A percentile compares a stretch with the other conserved stretches of the same genome.
Evolutionary conservation across 371 early-diverging fungal genomes (phyloP).

Genomic region (Apophysomyces variabilis): DNA sequence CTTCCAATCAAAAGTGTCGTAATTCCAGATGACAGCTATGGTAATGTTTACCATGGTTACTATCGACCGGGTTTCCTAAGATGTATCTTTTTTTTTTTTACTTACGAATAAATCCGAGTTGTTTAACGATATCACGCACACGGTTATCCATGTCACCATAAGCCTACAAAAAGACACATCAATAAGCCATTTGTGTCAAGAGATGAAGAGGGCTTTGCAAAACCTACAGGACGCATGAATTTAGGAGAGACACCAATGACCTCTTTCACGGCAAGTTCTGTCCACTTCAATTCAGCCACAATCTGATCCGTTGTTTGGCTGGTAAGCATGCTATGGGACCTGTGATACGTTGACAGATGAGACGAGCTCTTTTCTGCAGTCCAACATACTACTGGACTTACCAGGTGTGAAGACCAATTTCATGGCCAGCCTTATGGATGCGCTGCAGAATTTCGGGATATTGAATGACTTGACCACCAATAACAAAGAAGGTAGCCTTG

Average conservation of each 20-base stretch:
- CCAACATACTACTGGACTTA: conserved; percentile 20
- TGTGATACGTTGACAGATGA: not conserved
- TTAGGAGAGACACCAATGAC: conserved; percentile 49
- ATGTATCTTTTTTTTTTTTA: not conserved
- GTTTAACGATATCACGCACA: conserved; percentile 51
- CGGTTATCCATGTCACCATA: conserved; percentile 63
- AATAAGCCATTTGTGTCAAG: not conserved
- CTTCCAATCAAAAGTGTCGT: conserved; percentile 28
- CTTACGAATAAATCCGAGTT: conserved; percentile 46
- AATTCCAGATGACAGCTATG: conserved; percentile 24
- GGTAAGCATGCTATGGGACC: conserved; percentile 55
- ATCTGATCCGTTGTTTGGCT: conserved; percentile 59
- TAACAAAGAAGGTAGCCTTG: conserved; percentile 62
- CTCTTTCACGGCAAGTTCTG: conserved; percentile 58
- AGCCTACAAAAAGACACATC: conserved; percentile 36
- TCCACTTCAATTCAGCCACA: conserved; percentile 67
- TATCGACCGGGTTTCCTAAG: too few species aligned
- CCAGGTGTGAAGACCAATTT: conserved; percentile 64
- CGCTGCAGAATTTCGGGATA: conserved; percentile 47
- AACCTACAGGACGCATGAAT: conserved; percentile 31
- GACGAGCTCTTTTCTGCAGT: too few species aligned
- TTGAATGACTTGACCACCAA: conserved; percentile 55
- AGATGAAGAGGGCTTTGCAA: not conserved
- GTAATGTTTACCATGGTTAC: too few species aligned
- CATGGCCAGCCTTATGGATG: conserved; percentile 50